Evolutionary conservation across 106 monocot species (phyloP).

Genomic region (Cymbidium sinense): DNA sequence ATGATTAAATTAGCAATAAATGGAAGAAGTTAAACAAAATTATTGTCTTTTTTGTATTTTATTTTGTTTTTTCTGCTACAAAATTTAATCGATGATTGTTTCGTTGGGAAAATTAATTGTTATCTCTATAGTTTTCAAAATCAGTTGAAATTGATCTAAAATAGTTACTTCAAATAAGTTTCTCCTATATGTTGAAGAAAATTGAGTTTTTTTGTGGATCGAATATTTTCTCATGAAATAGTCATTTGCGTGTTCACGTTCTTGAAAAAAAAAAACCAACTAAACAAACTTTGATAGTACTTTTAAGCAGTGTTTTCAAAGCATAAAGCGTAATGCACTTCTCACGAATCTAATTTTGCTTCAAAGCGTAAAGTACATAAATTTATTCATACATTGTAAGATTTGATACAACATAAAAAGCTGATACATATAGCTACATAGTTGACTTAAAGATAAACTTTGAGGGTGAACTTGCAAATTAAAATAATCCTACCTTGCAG

Average conservation of each 20-base stretch:
- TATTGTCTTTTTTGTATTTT: not conserved
- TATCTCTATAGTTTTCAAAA: not conserved
- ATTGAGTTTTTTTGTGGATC: not conserved
- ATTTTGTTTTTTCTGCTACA: not conserved
- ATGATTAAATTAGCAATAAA: not conserved
- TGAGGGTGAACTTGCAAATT: too few relatives aligned
- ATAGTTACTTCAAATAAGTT: not conserved
- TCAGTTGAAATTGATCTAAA: not conserved
- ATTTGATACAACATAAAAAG: too few relatives aligned
- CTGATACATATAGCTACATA: too few relatives aligned
- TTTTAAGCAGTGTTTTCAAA: not conserved
- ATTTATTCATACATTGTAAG: too few relatives aligned
- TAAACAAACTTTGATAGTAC: not conserved
- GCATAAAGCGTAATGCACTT: too few relatives aligned
- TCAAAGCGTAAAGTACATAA: too few relatives aligned
- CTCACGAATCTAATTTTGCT: too few relatives aligned
- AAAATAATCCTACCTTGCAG: too few relatives aligned
- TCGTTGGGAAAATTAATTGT: not conserved
- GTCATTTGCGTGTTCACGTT: not conserved
- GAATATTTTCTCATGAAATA: not conserved
- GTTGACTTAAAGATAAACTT: too few relatives aligned
- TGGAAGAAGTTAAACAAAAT: not conserved
- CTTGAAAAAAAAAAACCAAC: not conserved
- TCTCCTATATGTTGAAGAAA: not conserved
- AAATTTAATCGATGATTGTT: not conserved